A percentile compares a stretch with the other conserved stretches of the same genome.
These are phyloP conservation scores for Scopulariopsis brevicaulis DNA, from an alignment of 2,329 filamentous ascomycete genomes.

Conservation along the genomic window DNA sequence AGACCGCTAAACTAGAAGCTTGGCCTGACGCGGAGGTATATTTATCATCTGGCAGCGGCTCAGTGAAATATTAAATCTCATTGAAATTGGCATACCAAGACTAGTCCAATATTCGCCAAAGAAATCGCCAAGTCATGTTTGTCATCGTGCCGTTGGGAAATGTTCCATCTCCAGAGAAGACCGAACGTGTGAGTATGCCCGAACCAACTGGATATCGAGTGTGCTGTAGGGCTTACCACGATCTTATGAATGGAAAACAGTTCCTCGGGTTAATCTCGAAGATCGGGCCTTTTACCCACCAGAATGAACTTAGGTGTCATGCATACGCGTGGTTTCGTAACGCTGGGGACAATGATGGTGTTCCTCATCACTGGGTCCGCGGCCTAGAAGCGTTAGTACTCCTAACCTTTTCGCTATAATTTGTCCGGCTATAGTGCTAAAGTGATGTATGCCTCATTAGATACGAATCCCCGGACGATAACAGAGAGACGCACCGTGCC, in stretches of 20 bases:
- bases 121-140: background rate
- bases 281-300: constrained; percentile 5
- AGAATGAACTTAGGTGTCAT: constrained; percentile 4
- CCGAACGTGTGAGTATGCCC: no score
- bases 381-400: constrained; percentile 8
- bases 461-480: constrained; percentile 4
- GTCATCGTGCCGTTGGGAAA: background rate
- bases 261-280: constrained; percentile 6
- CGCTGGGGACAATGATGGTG: constrained; percentile 9
- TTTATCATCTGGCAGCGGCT: background rate
- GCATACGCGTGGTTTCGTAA: constrained; percentile 10
- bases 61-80: background rate
- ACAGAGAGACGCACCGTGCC: constrained; percentile 6
- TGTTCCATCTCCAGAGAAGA: no score
- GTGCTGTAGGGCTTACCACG: no score
- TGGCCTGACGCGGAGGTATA: no score
- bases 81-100: background rate
- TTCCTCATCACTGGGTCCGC: constrained; percentile 8
- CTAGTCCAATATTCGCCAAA: background rate
- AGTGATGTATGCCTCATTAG: background rate
- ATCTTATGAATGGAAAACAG: background rate
- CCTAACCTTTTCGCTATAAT: background rate
- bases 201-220: no score
- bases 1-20: background rate
- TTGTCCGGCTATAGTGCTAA: no score